Evolutionary conservation across 805 yeast species (phyloP), one percentile per base, ranked within the genome.

Genomic region (Suhomyces sp.): DNA sequence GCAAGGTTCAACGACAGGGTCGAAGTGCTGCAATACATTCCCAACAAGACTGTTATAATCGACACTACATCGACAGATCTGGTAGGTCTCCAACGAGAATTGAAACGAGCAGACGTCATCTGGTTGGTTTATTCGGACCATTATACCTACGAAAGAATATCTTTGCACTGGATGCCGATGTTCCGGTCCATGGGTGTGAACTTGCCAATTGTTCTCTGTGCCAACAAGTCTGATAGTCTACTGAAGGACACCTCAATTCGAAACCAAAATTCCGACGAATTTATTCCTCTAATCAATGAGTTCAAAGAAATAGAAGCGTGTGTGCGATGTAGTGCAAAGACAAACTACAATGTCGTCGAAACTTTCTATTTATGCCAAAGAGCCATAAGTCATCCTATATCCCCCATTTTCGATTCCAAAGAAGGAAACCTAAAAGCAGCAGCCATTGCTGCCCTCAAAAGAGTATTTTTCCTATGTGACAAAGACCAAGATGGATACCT

Each of bases 91-190:
- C 86, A 84, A 39, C 67, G 72, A 20, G 96, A 88, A 54, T 74
- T 93, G 43, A 73, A 95, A 30, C 72, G 76, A 35, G 93, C 97
- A 0, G 91, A 86, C 58, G 97, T 88, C 10, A 84, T 93, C 2
- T 84, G 96, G 91, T 72, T 93, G n/a, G 88, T 93, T 0, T 93
- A 90, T 54, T 77, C 93, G 3, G 98, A 90, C 53, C 95, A 88
- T 51, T 93, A 88, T 54, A 88, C 98, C 0, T 93, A 88, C 54
- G 98, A 93, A 56, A 71, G 98, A 30, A 78, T 93, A 4, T 80
- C 96, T 2, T 66, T 91, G 16, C 88, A 88, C 57, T 93, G 99
- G 99, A 81, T 93, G 75, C 93, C 95, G 33, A 76, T 83, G 69
- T 83, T 93, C 50, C 71, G 99, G 42, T 86, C 95, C 0, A 70